A percentile compares a stretch with the other conserved stretches of the same genome.
phyloP scores from a whole-genome alignment of 352 stramenopile genomes.

The Pythium vanterpoolii region DNA sequence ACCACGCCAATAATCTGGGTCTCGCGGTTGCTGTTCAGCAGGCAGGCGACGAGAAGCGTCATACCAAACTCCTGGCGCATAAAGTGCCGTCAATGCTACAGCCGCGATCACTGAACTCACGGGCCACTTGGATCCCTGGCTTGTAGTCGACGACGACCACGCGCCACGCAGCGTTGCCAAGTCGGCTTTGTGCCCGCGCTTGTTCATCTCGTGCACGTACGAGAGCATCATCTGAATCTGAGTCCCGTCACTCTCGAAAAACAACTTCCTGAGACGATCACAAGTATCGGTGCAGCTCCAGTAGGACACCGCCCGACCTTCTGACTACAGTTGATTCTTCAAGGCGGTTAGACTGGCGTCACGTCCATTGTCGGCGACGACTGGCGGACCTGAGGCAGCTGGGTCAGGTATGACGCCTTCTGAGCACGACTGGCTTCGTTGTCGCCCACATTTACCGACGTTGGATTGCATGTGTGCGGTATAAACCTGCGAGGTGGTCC shows the following conservation, averaged over 20 bases:
- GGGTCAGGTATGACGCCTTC: not conserved
- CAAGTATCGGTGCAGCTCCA: not conserved
- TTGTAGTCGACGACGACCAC: not conserved
- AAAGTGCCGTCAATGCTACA: not conserved
- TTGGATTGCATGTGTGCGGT: not conserved
- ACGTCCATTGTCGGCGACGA: too few species aligned
- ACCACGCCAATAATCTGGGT: too few species aligned
- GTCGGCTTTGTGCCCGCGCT: too few species aligned
- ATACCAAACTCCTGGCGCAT: not conserved
- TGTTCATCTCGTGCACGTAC: constrained; percentile 2
- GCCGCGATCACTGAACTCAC: not conserved
- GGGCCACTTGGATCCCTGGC: not conserved
- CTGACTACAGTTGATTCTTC: not conserved
- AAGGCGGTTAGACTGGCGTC: not conserved
- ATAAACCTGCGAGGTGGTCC: too few species aligned
- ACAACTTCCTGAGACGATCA: not conserved
- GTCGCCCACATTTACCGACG: not conserved
- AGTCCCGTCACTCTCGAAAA: not conserved
- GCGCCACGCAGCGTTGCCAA: not conserved
- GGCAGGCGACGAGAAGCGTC: not conserved
- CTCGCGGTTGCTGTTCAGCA: too few species aligned
- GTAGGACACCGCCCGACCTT: not conserved
- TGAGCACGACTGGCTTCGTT: not conserved
- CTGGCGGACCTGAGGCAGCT: not conserved
- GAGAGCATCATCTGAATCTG: not conserved